Evolutionary conservation across 768 basidiomycete species (phyloP).

Genomic region (Leccinum sublutescens): DNA sequence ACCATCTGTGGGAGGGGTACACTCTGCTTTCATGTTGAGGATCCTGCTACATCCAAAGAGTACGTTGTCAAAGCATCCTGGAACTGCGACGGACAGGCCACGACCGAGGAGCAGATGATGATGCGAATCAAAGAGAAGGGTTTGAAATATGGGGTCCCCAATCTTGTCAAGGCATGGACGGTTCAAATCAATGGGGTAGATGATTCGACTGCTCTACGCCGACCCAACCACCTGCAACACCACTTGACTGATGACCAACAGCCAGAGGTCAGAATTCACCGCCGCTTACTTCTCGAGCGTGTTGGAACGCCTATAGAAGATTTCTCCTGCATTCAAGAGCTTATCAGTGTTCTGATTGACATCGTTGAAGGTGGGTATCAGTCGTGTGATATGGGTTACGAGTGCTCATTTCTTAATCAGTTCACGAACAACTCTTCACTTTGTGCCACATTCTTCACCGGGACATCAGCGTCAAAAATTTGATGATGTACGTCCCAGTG

Average conservation of each 20-base stretch:
- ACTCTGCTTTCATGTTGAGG: background rate
- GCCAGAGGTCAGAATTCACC: background rate
- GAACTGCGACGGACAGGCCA: background rate
- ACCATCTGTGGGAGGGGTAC: background rate
- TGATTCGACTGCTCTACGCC: background rate
- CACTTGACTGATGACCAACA: background rate
- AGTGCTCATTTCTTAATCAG: background rate
- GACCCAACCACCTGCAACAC: background rate
- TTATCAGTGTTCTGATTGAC: background rate
- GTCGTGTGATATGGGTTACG: background rate
- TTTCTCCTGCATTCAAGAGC: background rate
- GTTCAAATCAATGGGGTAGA: background rate
- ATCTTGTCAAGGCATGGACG: background rate
- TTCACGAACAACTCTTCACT: background rate
- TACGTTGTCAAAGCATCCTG: background rate
- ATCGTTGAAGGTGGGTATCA: background rate
- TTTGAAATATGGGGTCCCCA: background rate
- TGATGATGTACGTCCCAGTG: background rate
- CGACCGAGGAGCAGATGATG: background rate
- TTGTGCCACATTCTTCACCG: background rate
- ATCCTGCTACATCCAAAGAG: background rate
- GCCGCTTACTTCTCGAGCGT: background rate
- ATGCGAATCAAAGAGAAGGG: background rate
- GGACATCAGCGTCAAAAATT: background rate
- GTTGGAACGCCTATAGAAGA: background rate